Evolutionary conservation across 768 basidiomycete species (phyloP), one percentile per base, ranked within the genome.

Genomic region (Hebeloma cylindrosporum): DNA sequence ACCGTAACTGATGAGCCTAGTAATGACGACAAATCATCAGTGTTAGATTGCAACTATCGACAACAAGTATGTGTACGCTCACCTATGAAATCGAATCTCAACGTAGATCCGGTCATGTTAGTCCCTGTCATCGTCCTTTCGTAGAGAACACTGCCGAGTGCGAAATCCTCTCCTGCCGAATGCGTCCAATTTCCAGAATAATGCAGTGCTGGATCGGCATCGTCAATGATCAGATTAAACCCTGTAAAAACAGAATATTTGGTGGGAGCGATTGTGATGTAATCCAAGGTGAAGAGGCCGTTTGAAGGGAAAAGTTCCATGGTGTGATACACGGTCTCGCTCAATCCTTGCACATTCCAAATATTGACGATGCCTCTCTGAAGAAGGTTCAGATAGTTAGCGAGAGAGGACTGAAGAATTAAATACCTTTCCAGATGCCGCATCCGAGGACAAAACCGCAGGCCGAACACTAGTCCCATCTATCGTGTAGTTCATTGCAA

Each of bases 1-100:
- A 58, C 53, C n/a, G 50, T 45, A 25, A 58, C 37, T 5, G 47
- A 47, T 14, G 52, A 42, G 8, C 52, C 55, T n/a, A n/a, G n/a
- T n/a, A n/a, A n/a, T 57, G 21, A 11, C 31, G 6, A 5, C 8
- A 4, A 20, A 25, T n/a, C 36, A 25, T 3, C 5, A n/a, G 0
- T 16, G 11, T 40, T 21, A 16, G 11, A 16, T 21, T 8, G 17
- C 4, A 17, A 13, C 14, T n/a, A 16, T 3, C 26, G 21, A 17
- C 1, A 41, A 41, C 4, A 7, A 27, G 14, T 21, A 40, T 8
- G 27, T 9, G 26, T 10, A 13, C 11, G 40, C 51, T 25, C 14
- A 52, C 51, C 51, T 14, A 21, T 34, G 23, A 52, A 52, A 30
- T 38, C 36, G 7, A 52, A 33, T 22, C 25, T 33, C 47, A 52